phyloP scores from a whole-genome alignment of 1,284 basidiomycete species.

The Leccinum solheimii region DNA sequence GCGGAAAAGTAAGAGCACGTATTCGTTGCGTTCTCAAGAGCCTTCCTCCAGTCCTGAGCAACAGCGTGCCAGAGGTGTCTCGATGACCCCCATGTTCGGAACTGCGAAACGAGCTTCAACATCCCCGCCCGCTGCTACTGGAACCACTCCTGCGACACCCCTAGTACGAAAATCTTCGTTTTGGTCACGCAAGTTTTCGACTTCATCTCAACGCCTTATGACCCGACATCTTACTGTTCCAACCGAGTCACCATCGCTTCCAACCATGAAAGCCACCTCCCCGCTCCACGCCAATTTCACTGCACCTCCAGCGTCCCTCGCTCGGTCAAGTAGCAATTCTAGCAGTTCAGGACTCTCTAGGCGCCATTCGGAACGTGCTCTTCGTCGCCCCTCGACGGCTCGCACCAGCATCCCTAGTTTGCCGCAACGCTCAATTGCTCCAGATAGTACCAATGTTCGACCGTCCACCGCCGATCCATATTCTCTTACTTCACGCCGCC shows the following conservation, averaged over 20 bases:
- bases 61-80: slow-evolving; percentile 45
- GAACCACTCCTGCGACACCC: slow-evolving; percentile 34
- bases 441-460: slow-evolving; percentile 12
- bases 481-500: slow-evolving; percentile 11
- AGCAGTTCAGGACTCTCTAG: slow-evolving; percentile 46
- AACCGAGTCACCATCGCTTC: slow-evolving; percentile 42
- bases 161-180: slow-evolving; percentile 58
- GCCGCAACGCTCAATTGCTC: slow-evolving; percentile 8
- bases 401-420: slow-evolving; percentile 14
- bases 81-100: slow-evolving; percentile 41
- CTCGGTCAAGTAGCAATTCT: slow-evolving; percentile 26
- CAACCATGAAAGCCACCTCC: slow-evolving; percentile 50
- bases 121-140: slow-evolving; percentile 12
- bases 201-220: slow-evolving; percentile 13
- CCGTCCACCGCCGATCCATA: slow-evolving; percentile 24
- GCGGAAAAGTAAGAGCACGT: slow-evolving; percentile 31
- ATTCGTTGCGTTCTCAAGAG: slow-evolving; percentile 18
- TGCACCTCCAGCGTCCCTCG: slow-evolving; percentile 28
- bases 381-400: slow-evolving; percentile 25
- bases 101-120: slow-evolving; percentile 47
- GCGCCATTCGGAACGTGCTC: slow-evolving; percentile 50
- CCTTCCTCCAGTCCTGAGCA: slow-evolving; percentile 27
- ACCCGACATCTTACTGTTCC: slow-evolving; percentile 25
- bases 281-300: slow-evolving; percentile 49
- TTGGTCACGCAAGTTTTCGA: slow-evolving; percentile 44